Conservation (phyloP, 2,329 filamentous ascomycete species). For the Epichloe festucae region DNA sequence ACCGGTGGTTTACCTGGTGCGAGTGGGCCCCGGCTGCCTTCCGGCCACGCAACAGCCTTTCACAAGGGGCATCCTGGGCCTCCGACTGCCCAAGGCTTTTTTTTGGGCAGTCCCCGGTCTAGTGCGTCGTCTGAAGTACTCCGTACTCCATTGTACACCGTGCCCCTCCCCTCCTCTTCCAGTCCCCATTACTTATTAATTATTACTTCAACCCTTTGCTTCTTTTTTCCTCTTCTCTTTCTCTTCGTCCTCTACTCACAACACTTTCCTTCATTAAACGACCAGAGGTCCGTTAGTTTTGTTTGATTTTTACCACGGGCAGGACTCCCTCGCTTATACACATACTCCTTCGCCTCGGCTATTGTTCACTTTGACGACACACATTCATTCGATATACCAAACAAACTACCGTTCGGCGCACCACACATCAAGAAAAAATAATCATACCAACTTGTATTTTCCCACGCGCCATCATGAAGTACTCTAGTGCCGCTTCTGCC, state of each 20-base stretch:
- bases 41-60: not conserved
- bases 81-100: not conserved
- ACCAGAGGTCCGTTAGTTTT: conserved; percentile 5
- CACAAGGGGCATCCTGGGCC: not conserved
- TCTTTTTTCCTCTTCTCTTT: not conserved
- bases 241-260: not conserved
- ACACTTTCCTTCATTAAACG: conserved; percentile 7
- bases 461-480: conserved; percentile 27
- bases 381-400: conserved; percentile 5
- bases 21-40: not conserved
- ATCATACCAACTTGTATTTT: not conserved
- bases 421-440: not conserved
- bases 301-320: conserved; percentile 6
- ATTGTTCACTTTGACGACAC: not conserved
- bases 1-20: not conserved
- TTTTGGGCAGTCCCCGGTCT: not conserved
- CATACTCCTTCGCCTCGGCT: conserved; percentile 7
- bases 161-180: not conserved
- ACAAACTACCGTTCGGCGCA: not conserved
- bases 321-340: conserved; percentile 5
- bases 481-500: conserved; percentile 17
- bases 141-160: no score
- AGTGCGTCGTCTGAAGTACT: no score
- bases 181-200: not conserved
- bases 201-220: not conserved